Evolutionary conservation across 306 rosid genomes (phyloP), one percentile per base, ranked within the genome.

Genomic region (Lagenaria siceraria): DNA sequence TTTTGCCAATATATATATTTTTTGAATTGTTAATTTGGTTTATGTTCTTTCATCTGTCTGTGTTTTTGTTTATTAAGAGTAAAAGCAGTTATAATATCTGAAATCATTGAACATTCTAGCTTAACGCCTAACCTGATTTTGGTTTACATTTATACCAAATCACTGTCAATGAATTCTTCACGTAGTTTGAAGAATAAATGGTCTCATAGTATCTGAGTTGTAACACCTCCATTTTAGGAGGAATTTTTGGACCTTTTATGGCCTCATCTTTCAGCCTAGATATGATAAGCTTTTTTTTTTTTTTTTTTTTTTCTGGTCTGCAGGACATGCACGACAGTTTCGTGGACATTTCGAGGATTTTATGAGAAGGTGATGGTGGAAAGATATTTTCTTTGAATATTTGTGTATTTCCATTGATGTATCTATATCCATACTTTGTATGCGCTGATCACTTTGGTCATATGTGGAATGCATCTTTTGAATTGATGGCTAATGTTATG

Each of bases 321-420:
- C 88, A 96, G 99, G 91, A 96, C 99, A 83, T 96, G 99, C 84
- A 96, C 99, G 35, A 92, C 99, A 11, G 96, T 96, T 80, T 96
- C 99, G 61, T 96, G 97, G 97, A 92, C 99, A 40, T 96, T 96
- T 77, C 87, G 99, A 76, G 98, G 99, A 49, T 96, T 96, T 79
- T 96, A 96, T 80, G 99, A 96, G 86, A 96, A 92, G 98, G 99
- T 95, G 71, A 78, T 87, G 56, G 10, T 10, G 15, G 43, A 49
- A 51, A 72, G 38, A 46, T 18, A 14, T 70, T 70, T 70, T 70
- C 55, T 17, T 24, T 70, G 38, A 24, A 43, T 24, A 42, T 68
- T 65, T 42, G 29, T 68, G 29, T 68, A 68, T 70, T 70, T 19
- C 21, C 48, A 33, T 35, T 33, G 31, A 66, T 18, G 31, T 36